These are phyloP conservation scores for Colletotrichum magnum DNA, from an alignment of 2,329 filamentous ascomycete species.

Conservation along the genomic window DNA sequence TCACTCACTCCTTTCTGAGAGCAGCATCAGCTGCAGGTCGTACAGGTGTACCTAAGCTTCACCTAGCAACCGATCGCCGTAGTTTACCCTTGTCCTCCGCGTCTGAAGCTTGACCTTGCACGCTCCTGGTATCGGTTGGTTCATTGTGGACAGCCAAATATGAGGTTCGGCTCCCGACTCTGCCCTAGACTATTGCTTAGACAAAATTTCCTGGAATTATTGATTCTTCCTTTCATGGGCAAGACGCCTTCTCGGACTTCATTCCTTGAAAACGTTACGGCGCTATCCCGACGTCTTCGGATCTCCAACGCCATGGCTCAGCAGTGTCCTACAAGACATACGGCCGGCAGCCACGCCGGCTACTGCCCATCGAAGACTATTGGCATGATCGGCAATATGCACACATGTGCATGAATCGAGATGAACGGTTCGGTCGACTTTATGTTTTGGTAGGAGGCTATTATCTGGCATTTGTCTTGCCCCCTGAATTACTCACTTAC, in stretches of 20 bases:
- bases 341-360: constrained; percentile 54
- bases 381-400: constrained; percentile 86
- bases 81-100: constrained; percentile 15
- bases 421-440: constrained; percentile 82
- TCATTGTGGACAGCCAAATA: neutral
- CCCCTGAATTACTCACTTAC: neutral
- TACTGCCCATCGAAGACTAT: constrained; percentile 81
- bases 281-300: constrained; percentile 1
- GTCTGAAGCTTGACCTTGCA: constrained; percentile 25
- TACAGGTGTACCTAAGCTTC: constrained; percentile 3
- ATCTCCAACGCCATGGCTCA: constrained; percentile 48
- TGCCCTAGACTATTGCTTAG: too few relatives aligned
- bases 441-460: constrained; percentile 76
- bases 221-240: too few relatives aligned
- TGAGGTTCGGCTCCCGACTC: neutral
- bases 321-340: constrained; percentile 49
- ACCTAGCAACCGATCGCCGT: constrained; percentile 9
- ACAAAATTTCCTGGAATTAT: neutral
- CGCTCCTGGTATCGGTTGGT: neutral
- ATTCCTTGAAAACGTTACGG: neutral
- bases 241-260: neutral
- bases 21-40: constrained; percentile 24
- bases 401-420: constrained; percentile 81
- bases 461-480: neutral
- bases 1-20: neutral